phyloP scores from a whole-genome alignment of 2,329 filamentous ascomycete genomes.

The Pseudogymnoascus sp. region DNA sequence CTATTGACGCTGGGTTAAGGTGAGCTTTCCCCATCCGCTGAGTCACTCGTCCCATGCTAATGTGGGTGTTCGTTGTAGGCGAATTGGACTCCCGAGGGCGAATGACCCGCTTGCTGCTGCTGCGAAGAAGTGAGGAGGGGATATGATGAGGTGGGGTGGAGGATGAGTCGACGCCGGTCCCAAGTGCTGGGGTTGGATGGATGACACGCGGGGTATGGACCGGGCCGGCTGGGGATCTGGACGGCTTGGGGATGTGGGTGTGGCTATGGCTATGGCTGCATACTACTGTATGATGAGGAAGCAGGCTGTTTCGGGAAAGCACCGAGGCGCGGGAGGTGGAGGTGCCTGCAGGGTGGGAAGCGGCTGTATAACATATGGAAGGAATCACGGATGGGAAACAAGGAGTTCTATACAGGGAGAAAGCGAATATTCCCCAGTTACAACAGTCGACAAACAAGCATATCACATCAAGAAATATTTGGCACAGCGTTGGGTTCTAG shows the following conservation, averaged over 20 bases:
- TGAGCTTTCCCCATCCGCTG: conserved; percentile 18
- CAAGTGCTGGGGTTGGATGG: conserved; percentile 6
- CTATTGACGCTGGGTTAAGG: conserved; percentile 27
- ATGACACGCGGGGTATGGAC: neutral
- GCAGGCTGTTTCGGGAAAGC: neutral
- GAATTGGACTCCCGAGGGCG: neutral
- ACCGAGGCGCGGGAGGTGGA: neutral
- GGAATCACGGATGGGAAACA: neutral
- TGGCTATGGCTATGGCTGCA: neutral
- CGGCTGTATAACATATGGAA: neutral
- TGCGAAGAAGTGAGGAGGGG: neutral
- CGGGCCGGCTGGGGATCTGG: neutral
- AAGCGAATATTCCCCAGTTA: neutral
- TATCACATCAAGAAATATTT: neutral
- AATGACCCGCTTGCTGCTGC: neutral
- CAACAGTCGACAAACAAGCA: neutral
- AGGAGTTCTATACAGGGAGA: neutral
- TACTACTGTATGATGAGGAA: neutral
- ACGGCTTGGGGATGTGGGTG: neutral
- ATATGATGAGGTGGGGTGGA: neutral
- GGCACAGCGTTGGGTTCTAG: neutral
- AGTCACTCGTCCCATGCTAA: neutral
- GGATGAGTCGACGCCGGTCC: neutral
- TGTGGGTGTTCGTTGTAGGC: neutral
- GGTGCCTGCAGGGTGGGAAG: neutral